A percentile compares a stretch with the other conserved stretches of the same genome.
Conservation (phyloP, 176 grass and related monocot genomes). For the Musa troglodytarum region DNA sequence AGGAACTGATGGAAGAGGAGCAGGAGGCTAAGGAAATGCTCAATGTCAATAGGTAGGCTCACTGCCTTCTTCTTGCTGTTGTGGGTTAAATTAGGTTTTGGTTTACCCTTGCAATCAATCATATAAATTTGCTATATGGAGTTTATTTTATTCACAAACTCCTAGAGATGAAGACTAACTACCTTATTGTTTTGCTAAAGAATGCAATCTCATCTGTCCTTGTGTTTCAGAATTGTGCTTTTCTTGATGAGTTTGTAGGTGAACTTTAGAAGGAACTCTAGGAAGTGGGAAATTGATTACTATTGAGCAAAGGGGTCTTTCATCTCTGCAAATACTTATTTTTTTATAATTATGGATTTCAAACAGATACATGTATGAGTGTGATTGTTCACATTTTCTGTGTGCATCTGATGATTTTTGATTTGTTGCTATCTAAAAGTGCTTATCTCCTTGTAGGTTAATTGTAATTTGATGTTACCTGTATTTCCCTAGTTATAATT, state of each 20-base stretch:
- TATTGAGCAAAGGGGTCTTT: no score
- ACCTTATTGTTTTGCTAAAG: not conserved
- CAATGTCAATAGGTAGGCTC: constrained; percentile 55
- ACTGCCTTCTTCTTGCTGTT: not conserved
- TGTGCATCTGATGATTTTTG: no score
- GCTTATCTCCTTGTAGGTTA: no score
- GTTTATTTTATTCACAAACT: not conserved
- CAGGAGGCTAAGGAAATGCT: constrained; percentile 93
- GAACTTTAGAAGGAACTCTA: not conserved
- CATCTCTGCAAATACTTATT: no score
- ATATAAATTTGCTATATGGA: not conserved
- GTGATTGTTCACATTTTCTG: no score
- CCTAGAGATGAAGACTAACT: not conserved
- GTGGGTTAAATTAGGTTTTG: not conserved
- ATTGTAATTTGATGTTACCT: no score
- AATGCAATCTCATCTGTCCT: not conserved
- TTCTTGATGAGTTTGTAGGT: not conserved
- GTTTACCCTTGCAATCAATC: not conserved
- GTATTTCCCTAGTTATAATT: no score
- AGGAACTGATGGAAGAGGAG: constrained; percentile 55
- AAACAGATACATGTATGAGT: no score
- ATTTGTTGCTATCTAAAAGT: no score
- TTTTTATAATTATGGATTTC: no score
- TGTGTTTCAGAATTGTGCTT: not conserved
- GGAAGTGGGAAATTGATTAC: no score